Conservation (phyloP, 768 basidiomycete genomes). For the Sarcodon aspratus region DNA sequence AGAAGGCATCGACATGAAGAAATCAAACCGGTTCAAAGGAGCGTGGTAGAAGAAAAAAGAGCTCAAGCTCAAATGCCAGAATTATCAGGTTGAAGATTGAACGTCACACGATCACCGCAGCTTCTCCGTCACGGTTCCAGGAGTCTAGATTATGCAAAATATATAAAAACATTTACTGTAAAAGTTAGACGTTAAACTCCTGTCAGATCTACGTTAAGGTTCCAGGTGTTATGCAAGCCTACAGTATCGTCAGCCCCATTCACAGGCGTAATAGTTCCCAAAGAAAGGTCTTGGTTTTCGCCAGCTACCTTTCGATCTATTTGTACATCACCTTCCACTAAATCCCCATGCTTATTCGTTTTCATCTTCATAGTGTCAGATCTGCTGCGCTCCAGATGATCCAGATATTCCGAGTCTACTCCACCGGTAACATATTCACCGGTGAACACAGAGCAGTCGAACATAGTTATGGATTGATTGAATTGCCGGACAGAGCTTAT, state of each 20-base stretch:
- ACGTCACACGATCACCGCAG: too few species aligned
- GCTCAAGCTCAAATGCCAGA: too few species aligned
- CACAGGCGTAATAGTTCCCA: conserved; percentile 29
- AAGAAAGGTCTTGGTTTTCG: conserved; percentile 11
- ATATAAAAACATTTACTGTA: too few species aligned
- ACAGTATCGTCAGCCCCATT: conserved; percentile 69
- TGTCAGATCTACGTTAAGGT: conserved; percentile 8
- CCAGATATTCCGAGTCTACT: conserved; percentile 75
- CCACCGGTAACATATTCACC: conserved; percentile 95
- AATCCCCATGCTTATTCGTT: conserved; percentile 19
- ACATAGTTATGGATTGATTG: conserved; percentile 63
- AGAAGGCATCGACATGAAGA: conserved; percentile 7
- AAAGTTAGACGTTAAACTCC: too few species aligned
- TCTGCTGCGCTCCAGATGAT: conserved; percentile 61
- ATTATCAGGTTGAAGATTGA: too few species aligned
- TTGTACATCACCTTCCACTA: conserved; percentile 24
- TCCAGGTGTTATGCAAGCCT: conserved; percentile 70
- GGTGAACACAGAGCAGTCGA: conserved; percentile 97
- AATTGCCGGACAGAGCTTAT: conserved; percentile 76
- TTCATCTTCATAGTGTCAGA: conserved; percentile 74
- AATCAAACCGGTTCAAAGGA: too few species aligned
- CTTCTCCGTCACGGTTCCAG: too few species aligned
- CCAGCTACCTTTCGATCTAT: conserved; percentile 13
- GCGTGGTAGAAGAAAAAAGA: too few species aligned
- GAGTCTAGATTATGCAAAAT: too few species aligned